Conservation (phyloP, 148 eudicot species). For the Camellia lanceoleosa region DNA sequence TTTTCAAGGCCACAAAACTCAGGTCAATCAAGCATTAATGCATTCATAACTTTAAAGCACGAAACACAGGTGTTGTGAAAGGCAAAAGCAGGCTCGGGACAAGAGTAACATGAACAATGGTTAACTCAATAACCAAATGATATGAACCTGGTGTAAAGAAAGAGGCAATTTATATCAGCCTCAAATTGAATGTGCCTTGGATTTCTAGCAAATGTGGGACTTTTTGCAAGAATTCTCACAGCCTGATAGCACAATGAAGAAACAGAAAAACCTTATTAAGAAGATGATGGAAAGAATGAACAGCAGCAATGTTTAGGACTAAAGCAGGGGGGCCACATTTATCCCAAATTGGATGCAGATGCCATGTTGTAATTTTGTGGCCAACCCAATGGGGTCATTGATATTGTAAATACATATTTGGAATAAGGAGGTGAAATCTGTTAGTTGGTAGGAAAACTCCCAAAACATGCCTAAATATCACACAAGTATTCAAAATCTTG, state of each 20-base stretch:
- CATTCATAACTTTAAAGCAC: conserved; percentile 2
- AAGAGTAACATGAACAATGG: neutral
- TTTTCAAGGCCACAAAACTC: neutral
- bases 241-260: conserved; percentile 41
- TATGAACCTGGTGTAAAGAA: conserved; percentile 78
- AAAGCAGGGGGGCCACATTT: neutral
- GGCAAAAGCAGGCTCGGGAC: neutral
- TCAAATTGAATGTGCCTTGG: conserved; percentile 87
- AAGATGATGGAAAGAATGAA: neutral
- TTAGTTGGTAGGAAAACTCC: neutral
- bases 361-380: neutral
- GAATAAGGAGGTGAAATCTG: neutral
- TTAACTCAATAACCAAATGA: neutral
- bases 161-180: conserved; percentile 86
- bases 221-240: conserved; percentile 79
- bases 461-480: neutral
- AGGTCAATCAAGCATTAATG: neutral
- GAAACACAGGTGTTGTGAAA: neutral
- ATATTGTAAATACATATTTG: neutral
- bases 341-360: neutral
- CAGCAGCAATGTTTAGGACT: neutral
- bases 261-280: conserved; percentile 6
- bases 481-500: neutral
- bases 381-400: neutral
- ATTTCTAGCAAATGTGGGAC: conserved; percentile 74